Evolutionary conservation across 805 yeast genomes (phyloP).

Genomic region (Deakozyma indianensis): DNA sequence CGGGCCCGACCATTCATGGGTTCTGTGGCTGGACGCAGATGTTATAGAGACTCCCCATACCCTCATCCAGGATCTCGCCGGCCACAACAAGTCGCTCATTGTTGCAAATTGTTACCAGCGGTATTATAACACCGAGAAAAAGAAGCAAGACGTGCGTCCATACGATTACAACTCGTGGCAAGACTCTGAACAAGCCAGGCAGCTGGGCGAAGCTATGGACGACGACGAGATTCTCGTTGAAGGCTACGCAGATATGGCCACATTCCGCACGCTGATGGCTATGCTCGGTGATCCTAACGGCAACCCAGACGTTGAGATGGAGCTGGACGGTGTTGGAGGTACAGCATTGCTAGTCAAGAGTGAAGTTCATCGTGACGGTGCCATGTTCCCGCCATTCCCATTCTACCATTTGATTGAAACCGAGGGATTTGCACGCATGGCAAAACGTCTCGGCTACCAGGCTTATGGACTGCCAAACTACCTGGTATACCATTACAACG

Average conservation of each 20-base stretch:
- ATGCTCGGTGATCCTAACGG: constrained; percentile 59
- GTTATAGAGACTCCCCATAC: constrained; percentile 77
- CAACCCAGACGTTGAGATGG: constrained; percentile 55
- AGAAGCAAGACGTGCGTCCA: constrained; percentile 52
- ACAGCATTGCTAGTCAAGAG: constrained; percentile 93
- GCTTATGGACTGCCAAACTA: constrained; percentile 91
- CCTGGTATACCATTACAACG: constrained; percentile 82
- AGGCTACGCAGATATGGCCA: constrained; percentile 86
- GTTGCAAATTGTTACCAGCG: constrained; percentile 92
- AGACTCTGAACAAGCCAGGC: constrained; percentile 55
- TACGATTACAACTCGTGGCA: constrained; percentile 94
- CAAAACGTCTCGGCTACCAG: constrained; percentile 81
- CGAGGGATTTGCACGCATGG: constrained; percentile 96
- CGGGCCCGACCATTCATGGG: constrained; percentile 87
- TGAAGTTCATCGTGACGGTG: constrained; percentile 97
- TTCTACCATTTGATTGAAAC: constrained; percentile 94
- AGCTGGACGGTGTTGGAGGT: constrained; percentile 95
- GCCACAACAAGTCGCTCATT: constrained; percentile 73
- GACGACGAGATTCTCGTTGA: constrained; percentile 92
- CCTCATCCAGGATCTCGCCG: constrained; percentile 73
- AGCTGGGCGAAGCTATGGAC: constrained; percentile 53
- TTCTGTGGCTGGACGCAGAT: constrained; percentile 92
- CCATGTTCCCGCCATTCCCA: constrained; percentile 98
- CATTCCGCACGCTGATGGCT: constrained; percentile 92
- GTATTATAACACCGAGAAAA: constrained; percentile 44